Base-by-base conservation (phyloP, 805 yeast species). In the Metschnikowia santaceciliae region DNA sequence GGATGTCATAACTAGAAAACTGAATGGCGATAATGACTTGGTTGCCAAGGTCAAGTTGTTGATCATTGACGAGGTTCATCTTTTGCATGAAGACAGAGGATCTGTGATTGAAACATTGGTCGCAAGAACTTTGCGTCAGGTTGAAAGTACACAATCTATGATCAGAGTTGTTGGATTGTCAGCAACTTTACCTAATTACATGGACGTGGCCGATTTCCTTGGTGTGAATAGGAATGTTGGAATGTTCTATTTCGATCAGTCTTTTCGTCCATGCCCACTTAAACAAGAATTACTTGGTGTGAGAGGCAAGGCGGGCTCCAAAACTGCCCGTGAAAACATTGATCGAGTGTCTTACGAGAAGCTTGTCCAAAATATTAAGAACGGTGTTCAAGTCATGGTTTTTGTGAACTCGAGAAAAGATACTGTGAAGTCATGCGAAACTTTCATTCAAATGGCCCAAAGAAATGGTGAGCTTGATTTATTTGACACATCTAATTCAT, bases 1-100 rank as follows among this genome's bases (percentile, higher is more conserved):
- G 97, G 97, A 90, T 70, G 97, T 94, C 2, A 97, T 94, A 1
- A 92, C 99, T 0, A 80, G 98, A 63, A 94, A 94, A 64, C 85
- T 91, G 36, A 86, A 79, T 58, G 97, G 97, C 47, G 60, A 56
- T 48, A 56, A 55, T 6, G 61, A 56, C 32, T 48, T 58, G 19
- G 61, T 89, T 2, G 82, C 87, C 11, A 90, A 90, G 60, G 95
- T 94, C 8, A 88, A 85, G 65, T 70, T 94, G 13, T 71, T 94
- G 51, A 89, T 94, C 52, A 91, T 94, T 54, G 99, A 94, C 75
- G 99, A 94, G 70, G 98, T 94, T 0, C 99, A 94, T 76, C 74
- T 94, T 62, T 76, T 94, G 48, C 98, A 94, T 61, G 99, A 94
- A 79, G 99, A 94, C 50, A 82, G 99, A 74, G 99, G 99, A 60